Base-by-base conservation (phyloP, 2,329 filamentous ascomycete species). In the Cephalotrichum gorgonifer region DNA sequence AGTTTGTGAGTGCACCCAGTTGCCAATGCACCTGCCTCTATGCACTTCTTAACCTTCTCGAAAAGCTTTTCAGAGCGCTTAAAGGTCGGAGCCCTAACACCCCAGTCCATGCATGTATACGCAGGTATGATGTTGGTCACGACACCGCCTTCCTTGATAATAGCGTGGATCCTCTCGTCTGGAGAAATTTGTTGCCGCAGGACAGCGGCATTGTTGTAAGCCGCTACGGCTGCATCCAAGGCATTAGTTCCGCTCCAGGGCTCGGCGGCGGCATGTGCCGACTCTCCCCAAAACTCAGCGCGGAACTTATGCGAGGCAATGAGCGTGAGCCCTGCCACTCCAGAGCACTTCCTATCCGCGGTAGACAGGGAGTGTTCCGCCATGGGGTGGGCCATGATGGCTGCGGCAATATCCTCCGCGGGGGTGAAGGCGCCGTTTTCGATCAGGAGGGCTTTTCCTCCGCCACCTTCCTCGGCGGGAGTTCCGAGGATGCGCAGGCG, bases 381-480 rank as follows among this genome's bases (percentile, higher is more conserved):
- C 1, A 54, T 44, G 0, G 56, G 59, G 38, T 64, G 61, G 2
- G 56, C 54, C 59, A 64, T 63, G 42, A 65, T 58, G 11, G 59
- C 56, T 1, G 58, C 60, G 1, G 59, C 58, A 25, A 62, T 47
- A 11, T 58, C 55, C 17, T 39, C 35, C 2, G 17, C 4, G 6
- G 35, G 35, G 9, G 54, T 49, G 41, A 58, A 64, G 4, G 61
- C 62, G 2, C 63, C 62, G 2, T 57, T 58, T 1, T 58, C 44
- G 33, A 52, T 42, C 1, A 52, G 43, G 15, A 43, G 28, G 8
- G 47, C 57, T 54, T 72, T 72, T 20, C 69, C 69, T 5, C 66
- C 67, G 27, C 67, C 67, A 9, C 64, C 65, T 51, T 72, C 69
- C 44, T 72, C 68, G 2, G 69, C 69, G 0, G 68, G 69, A 0